These are phyloP conservation scores for Paecilomyces dactylethromorphus DNA, from an alignment of 2,329 filamentous ascomycete species.

Conservation along the genomic window DNA sequence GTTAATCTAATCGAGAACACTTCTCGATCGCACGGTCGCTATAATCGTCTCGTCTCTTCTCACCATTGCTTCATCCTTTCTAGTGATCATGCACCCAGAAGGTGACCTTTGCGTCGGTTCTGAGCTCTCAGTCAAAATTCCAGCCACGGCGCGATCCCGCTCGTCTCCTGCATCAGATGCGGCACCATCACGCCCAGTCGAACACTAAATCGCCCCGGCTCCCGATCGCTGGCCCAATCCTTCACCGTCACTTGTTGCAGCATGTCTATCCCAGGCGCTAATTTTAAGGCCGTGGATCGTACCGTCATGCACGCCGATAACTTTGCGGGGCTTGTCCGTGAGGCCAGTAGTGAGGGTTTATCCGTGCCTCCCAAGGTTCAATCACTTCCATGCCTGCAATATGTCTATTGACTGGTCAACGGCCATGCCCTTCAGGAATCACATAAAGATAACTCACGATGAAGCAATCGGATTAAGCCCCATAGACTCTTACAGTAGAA, in stretches of 20 bases:
- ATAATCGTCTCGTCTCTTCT: not conserved
- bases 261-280: not conserved
- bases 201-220: not conserved
- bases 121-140: not conserved
- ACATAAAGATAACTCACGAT: not conserved
- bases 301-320: not conserved
- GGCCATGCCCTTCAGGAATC: not conserved
- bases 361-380: not conserved
- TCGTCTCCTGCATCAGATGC: not conserved
- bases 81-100: not conserved
- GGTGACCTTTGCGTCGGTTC: not conserved
- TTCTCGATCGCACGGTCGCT: not conserved
- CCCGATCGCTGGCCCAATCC: not conserved
- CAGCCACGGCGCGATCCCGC: not conserved
- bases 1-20: not conserved
- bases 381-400: not conserved
- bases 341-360: not conserved
- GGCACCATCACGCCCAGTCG: not conserved
- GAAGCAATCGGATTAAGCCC: not conserved
- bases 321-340: not conserved
- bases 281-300: not conserved
- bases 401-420: not conserved
- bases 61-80: not conserved
- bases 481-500: not conserved
- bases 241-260: conserved; percentile 5